Evolutionary conservation across 1,139 yeast genomes (phyloP), one percentile per base, ranked within the genome.

Genomic region (Taphrina wiesneri): DNA sequence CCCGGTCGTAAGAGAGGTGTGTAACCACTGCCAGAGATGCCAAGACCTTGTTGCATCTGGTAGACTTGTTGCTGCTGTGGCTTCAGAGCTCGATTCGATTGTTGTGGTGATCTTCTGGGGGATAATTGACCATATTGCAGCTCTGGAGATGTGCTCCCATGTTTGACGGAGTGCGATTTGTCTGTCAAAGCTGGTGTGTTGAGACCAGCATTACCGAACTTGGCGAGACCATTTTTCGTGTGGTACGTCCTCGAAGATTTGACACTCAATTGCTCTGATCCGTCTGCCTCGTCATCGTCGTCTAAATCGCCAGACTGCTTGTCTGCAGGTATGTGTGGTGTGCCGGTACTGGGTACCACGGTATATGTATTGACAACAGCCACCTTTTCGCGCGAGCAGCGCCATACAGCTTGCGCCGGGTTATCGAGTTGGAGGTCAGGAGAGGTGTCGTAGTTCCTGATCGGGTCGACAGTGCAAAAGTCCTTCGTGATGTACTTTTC

Each of bases 311-410:
- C 54, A 4, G 21, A 39, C 49, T 25, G 43, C 19, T 34, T 17
- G 13, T 28, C 28, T 9, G 56, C 47, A 17, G 26, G 32, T 15
- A 46, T 36, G 25, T 65, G 53, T 6, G 63, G 61, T 23, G 52
- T 45, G 23, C 49, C 60, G 28, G 57, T 26, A 11, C 54, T 39
- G 6, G 64, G 63, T n/a, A 64, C 41, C 7, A 66, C 67, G 21
- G 49, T 39, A 39, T 66, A 66, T 17, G 67, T 66, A 15, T 66
- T 59, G 25, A 66, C 59, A 11, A 66, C 51, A n/a, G 68, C 67
- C n/a, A 66, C 66, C 36, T 39, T 46, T 26, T 64, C 63, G 23
- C 47, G 30, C 9, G 53, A 39, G 28, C 45, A 41, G 43, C 60
- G 49, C 64, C 63, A 61, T 13, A 54, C 56, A 19, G 54, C 61